Base-by-base conservation (phyloP, 345 rosid species). In the Noccaea bulbosa region DNA sequence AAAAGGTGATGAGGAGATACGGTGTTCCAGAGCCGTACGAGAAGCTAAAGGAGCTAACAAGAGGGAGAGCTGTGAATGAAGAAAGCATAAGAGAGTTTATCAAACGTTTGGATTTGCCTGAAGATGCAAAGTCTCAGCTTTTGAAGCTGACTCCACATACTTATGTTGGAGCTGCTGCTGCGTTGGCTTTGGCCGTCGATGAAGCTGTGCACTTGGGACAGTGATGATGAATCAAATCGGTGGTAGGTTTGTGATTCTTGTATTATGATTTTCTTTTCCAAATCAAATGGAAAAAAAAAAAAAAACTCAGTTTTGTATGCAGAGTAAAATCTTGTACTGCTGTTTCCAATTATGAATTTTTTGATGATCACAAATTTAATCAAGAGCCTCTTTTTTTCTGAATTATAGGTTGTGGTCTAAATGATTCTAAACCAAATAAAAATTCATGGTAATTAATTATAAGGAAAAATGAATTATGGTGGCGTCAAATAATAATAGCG, bases 1-100 rank as follows among this genome's bases (percentile, higher is more conserved):
- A 44, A 57, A 17, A 89, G 98, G 93, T 95, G 44, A 92, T 95
- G 99, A 86, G 98, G 62, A 86, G 98, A 79, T 88, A 78, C 0
- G 94, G 97, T 48, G 96, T 92, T 63, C 96, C 97, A 16, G 96
- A 90, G 84, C 96, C 98, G 6, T 90, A 90, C 9, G 96, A 95
- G 86, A 95, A 90, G 81, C 85, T 95, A 37, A 90, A 95, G 81
- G 96, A 85, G 78, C 81, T 92, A 62, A 92, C 97, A 39, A 85
- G 97, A 80, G 99, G 98, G 77, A 88, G 87, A 79, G 83, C 85
- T 16, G 96, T 93, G 70, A 84, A 83, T 32, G 81, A 76, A 81
- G 92, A 87, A 70, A 87, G 89, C 58, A 86, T 93, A 45, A 82
- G 81, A 71, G 83, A 85, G 49, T 90, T 93, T 72, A 86, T 88